Base-by-base conservation (phyloP, 768 basidiomycete genomes). In the Calocera viscosa region DNA sequence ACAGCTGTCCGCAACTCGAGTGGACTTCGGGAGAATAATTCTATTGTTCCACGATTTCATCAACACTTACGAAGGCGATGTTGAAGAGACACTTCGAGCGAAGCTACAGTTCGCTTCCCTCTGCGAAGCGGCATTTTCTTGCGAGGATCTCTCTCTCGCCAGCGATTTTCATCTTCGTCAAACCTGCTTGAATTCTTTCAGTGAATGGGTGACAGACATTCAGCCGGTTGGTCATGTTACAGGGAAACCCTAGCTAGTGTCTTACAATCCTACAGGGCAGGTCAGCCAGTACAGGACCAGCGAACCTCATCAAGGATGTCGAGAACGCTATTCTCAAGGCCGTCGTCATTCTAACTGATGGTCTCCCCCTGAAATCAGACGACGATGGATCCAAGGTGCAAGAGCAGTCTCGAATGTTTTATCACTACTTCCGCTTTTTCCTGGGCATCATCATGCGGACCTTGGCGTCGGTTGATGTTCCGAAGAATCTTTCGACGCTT, bases 321-420 rank as follows among this genome's bases (percentile, higher is more conserved):
- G 92, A 92, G 68, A 77, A 86, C 66, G 83, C 85, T 1, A 86
- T 86, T 69, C 78, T 94, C 43, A 83, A 84, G n/a, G 86, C 90
- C 0, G 80, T 82, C 14, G 89, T 91, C 11, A 87, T 83, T 67
- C 78, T 94, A 14, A 77, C 91, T 40, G 89, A 94, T 70, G 84
- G 86, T 17, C 76, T 95, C 10, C 83, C 87, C 64, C 79, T 96
- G 24, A 80, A 82, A 65, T 78, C 83, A 2, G 76, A 82, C 1
- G 88, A 81, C n/a, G 53, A 60, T 7, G 78, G 76, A 19, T 77
- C 82, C 65, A 74, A 77, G 1, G 82, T 40, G 80, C 83, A 35
- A 82, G 83, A 17, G 84, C 83, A 89, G 19, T 87, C 90, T 1
- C 80, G 92, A 28, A 75, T 91, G 30, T 94, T 94, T 77, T 86